Evolutionary conservation across 164 flowering plant genomes (phyloP).

Genomic region (Aristolochia contorta): DNA sequence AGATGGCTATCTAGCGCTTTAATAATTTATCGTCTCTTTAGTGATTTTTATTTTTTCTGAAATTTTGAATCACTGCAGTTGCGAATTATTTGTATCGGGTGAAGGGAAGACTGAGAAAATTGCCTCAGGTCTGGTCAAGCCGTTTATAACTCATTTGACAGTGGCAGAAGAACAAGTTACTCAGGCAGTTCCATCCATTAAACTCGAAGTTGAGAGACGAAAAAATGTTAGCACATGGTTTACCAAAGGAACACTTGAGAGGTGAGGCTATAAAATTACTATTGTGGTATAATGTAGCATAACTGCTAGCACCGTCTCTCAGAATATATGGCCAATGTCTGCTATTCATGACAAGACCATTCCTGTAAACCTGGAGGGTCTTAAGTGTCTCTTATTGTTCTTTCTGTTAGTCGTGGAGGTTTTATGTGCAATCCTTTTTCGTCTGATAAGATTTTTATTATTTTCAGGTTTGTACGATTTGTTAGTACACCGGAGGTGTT

Average conservation of each 20-base stretch:
- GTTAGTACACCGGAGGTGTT: slow-evolving; percentile 90
- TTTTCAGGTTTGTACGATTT: slow-evolving; percentile 33
- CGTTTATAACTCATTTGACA: slow-evolving; percentile 70
- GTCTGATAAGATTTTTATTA: not conserved
- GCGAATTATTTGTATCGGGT: slow-evolving; percentile 79
- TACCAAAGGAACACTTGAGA: slow-evolving; percentile 95
- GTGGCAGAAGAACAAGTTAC: slow-evolving; percentile 82
- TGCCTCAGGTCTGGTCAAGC: slow-evolving; percentile 88
- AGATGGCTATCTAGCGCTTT: slow-evolving; percentile 7
- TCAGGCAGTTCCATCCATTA: slow-evolving; percentile 51
- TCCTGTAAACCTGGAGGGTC: not conserved
- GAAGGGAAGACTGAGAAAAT: slow-evolving; percentile 76
- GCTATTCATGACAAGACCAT: no score
- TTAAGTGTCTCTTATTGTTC: not conserved
- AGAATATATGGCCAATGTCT: no score
- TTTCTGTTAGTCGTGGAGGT: no score
- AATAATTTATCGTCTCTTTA: not conserved
- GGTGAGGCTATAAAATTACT: slow-evolving; percentile 26
- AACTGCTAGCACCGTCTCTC: no score
- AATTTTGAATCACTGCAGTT: slow-evolving; percentile 34
- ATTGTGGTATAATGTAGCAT: no score
- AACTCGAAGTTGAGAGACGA: slow-evolving; percentile 56
- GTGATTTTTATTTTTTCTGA: not conserved
- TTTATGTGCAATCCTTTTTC: no score
- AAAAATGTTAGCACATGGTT: slow-evolving; percentile 71